Conservation (phyloP, 257 asterid species). For the Gynochthodes officinalis region DNA sequence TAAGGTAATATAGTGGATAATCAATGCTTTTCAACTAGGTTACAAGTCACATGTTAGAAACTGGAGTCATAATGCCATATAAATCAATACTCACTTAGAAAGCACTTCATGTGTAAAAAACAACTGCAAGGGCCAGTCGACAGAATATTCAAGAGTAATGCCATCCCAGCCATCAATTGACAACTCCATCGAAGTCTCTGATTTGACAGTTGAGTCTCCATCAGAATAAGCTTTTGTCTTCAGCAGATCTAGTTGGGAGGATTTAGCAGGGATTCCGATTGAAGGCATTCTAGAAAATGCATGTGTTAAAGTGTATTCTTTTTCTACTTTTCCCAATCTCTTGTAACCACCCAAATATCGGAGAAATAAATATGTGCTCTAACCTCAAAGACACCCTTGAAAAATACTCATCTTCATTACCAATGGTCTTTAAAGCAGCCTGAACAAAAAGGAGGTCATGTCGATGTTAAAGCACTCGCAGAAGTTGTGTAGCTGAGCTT, state of each 20-base stretch:
- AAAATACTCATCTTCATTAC: constrained; percentile 90
- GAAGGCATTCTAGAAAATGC: constrained; percentile 61
- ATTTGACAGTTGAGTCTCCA: constrained; percentile 52
- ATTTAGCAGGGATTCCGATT: constrained; percentile 55
- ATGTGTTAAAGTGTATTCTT: constrained; percentile 15
- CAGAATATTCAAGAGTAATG: constrained; percentile 82
- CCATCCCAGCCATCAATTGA: constrained; percentile 97
- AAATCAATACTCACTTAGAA: constrained; percentile 67
- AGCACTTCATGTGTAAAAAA: constrained; percentile 89
- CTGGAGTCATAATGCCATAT: neutral
- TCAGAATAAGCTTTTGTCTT: constrained; percentile 62
- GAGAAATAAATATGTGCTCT: constrained; percentile 18
- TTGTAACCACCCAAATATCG: constrained; percentile 8
- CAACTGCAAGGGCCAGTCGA: constrained; percentile 97
- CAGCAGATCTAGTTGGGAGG: constrained; percentile 63
- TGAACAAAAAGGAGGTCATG: constrained; percentile 32
- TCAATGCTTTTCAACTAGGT: neutral
- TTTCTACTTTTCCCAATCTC: constrained; percentile 1
- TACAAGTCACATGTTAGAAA: constrained; percentile 13
- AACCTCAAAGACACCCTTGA: constrained; percentile 85
- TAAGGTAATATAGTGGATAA: neutral
- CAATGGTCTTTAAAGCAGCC: constrained; percentile 96
- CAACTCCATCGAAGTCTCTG: constrained; percentile 63
- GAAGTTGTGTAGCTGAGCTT: neutral
- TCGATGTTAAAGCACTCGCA: constrained; percentile 6